These are phyloP conservation scores for Bruguiera parviflora DNA, from an alignment of 345 rosid genomes.

Conservation along the genomic window DNA sequence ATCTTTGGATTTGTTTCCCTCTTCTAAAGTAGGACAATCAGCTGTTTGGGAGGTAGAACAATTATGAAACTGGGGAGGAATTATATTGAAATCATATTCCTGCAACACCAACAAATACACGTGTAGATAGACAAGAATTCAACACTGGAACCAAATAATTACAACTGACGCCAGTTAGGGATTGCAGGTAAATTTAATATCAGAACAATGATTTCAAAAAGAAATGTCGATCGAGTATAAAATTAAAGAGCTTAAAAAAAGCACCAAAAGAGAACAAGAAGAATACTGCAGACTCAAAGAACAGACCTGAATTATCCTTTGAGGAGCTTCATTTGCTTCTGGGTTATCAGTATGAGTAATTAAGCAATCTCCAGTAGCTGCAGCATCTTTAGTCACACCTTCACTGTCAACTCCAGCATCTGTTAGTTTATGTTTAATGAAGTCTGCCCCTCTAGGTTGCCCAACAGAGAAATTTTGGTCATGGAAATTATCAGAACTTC, in stretches of 20 bases:
- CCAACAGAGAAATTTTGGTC: slow-evolving; percentile 27
- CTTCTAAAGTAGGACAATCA: slow-evolving; percentile 35
- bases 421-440: slow-evolving; percentile 23
- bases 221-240: not conserved
- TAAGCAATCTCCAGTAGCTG: slow-evolving; percentile 26
- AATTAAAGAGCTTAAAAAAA: not conserved
- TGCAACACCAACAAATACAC: slow-evolving; percentile 19
- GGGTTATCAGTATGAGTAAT: slow-evolving; percentile 13
- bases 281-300: slow-evolving; percentile 7
- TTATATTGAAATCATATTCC: slow-evolving; percentile 25
- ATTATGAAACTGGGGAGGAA: slow-evolving; percentile 21
- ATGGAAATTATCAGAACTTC: slow-evolving; percentile 15
- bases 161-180: not conserved
- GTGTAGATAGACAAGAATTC: not conserved
- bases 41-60: slow-evolving; percentile 19
- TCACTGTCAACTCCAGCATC: slow-evolving; percentile 32
- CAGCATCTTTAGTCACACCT: slow-evolving; percentile 13
- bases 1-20: slow-evolving; percentile 35
- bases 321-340: slow-evolving; percentile 23
- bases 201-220: not conserved
- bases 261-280: not conserved
- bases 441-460: slow-evolving; percentile 32
- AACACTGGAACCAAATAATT: slow-evolving; percentile 2
- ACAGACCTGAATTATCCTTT: slow-evolving; percentile 26
- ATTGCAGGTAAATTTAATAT: not conserved